A percentile compares a stretch with the other conserved stretches of the same genome.
phyloP scores from a whole-genome alignment of 2,329 filamentous ascomycete genomes.

The Fusarium incarnatum region DNA sequence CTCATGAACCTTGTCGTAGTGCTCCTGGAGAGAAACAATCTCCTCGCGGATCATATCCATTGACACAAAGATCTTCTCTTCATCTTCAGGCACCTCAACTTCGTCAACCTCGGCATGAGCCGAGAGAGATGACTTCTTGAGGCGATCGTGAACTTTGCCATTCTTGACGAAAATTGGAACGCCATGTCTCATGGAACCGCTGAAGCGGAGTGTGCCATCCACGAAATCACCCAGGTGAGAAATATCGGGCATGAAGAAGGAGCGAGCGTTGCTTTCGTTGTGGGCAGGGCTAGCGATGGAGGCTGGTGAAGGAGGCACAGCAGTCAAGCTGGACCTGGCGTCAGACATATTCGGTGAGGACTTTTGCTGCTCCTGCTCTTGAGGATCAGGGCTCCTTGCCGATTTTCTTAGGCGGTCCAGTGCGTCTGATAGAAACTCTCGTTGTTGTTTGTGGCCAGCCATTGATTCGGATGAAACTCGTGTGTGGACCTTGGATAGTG shows the following conservation, averaged over 20 bases:
- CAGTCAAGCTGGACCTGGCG: slow-evolving; percentile 56
- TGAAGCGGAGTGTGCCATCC: slow-evolving; percentile 65
- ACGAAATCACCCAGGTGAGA: slow-evolving; percentile 68
- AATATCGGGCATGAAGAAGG: slow-evolving; percentile 66
- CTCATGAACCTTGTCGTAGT: slow-evolving; percentile 66
- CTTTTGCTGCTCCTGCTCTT: slow-evolving; percentile 42
- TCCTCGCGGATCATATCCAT: slow-evolving; percentile 72
- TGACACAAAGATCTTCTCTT: slow-evolving; percentile 69
- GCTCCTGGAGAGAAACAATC: slow-evolving; percentile 66
- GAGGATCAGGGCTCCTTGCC: slow-evolving; percentile 48
- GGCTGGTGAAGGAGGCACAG: slow-evolving; percentile 55
- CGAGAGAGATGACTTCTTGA: slow-evolving; percentile 49
- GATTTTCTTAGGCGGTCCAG: slow-evolving; percentile 53
- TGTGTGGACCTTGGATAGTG: slow-evolving; percentile 53
- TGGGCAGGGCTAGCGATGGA: slow-evolving; percentile 51
- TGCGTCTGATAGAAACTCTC: slow-evolving; percentile 51
- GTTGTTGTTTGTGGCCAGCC: slow-evolving; percentile 42
- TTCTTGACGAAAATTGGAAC: slow-evolving; percentile 68
- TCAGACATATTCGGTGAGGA: slow-evolving; percentile 53
- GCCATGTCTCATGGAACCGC: slow-evolving; percentile 62
- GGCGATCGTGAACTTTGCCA: slow-evolving; percentile 61
- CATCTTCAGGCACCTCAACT: slow-evolving; percentile 63
- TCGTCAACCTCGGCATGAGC: slow-evolving; percentile 63
- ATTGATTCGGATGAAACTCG: slow-evolving; percentile 48
- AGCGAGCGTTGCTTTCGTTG: slow-evolving; percentile 59